Evolutionary conservation across 129 eudicot genomes (phyloP).

Genomic region (Flaveria bidentis): DNA sequence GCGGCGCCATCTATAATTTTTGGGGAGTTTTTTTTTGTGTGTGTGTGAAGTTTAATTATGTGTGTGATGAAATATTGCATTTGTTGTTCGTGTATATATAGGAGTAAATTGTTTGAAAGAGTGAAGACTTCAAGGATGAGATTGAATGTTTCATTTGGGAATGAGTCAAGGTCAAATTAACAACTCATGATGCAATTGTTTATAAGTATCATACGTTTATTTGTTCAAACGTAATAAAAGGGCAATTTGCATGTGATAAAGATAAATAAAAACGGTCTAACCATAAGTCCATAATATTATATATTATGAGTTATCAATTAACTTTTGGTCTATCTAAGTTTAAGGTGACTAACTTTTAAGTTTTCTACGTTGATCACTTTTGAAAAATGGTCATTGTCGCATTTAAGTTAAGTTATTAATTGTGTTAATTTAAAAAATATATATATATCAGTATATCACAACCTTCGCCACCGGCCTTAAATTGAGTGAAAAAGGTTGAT

Average conservation of each 20-base stretch:
- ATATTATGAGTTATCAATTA: no score
- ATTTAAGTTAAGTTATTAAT: no score
- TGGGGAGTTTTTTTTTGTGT: not conserved
- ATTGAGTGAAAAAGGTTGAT: no score
- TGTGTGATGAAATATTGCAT: not conserved
- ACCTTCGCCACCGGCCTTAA: no score
- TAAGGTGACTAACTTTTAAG: no score
- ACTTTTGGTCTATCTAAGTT: no score
- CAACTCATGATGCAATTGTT: not conserved
- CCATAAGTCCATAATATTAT: no score
- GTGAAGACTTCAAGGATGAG: not conserved
- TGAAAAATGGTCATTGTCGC: no score
- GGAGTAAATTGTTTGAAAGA: not conserved
- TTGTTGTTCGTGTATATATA: not conserved
- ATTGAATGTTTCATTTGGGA: not conserved
- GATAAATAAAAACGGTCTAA: not conserved
- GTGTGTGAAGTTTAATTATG: not conserved
- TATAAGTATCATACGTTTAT: not conserved
- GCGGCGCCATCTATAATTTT: not conserved
- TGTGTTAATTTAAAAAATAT: no score
- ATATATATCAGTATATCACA: no score
- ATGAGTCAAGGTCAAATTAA: not conserved
- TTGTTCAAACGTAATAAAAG: not conserved
- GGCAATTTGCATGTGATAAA: not conserved
- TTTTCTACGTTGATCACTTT: no score